A percentile compares a stretch with the other conserved stretches of the same genome.
phyloP scores from a whole-genome alignment of 352 stramenopile genomes.

The Phytophthora melonis region DNA sequence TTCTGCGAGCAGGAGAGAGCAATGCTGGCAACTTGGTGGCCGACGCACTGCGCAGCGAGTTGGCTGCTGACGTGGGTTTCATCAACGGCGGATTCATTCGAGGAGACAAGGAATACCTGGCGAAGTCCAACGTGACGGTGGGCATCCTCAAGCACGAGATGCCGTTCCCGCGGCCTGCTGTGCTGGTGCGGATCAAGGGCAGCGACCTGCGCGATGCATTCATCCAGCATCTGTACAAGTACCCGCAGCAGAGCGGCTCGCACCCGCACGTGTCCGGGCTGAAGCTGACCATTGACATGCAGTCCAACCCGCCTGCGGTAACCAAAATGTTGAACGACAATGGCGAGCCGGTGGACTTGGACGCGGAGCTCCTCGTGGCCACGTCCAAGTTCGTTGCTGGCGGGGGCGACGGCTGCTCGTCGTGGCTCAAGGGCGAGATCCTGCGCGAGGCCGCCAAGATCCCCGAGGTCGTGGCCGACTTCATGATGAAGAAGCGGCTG shows the following conservation, averaged over 20 bases:
- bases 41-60: slow-evolving; percentile 75
- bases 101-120: slow-evolving; percentile 80
- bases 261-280: slow-evolving; percentile 86
- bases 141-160: slow-evolving; percentile 86
- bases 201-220: slow-evolving; percentile 76
- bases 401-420: slow-evolving; percentile 79
- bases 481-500: slow-evolving; percentile 75
- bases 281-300: slow-evolving; percentile 46
- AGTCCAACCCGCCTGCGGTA: slow-evolving; percentile 33
- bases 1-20: slow-evolving; percentile 75
- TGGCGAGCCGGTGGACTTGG: slow-evolving; percentile 61
- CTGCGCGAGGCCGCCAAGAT: slow-evolving; percentile 61
- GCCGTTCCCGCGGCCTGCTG: slow-evolving; percentile 80
- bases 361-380: slow-evolving; percentile 66
- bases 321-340: slow-evolving; percentile 55
- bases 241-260: slow-evolving; percentile 76
- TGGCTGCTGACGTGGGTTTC: slow-evolving; percentile 74
- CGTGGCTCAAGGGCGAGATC: slow-evolving; percentile 73
- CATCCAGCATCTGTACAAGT: slow-evolving; percentile 80
- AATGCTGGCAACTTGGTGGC: slow-evolving; percentile 84
- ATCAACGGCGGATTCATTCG: slow-evolving; percentile 93
- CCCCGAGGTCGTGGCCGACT: slow-evolving; percentile 57
- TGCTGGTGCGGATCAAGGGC: slow-evolving; percentile 74
- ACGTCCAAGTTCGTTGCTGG: slow-evolving; percentile 85
- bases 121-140: slow-evolving; percentile 73